Base-by-base conservation (phyloP, 768 basidiomycete genomes). In the Coprinopsis sp. region DNA sequence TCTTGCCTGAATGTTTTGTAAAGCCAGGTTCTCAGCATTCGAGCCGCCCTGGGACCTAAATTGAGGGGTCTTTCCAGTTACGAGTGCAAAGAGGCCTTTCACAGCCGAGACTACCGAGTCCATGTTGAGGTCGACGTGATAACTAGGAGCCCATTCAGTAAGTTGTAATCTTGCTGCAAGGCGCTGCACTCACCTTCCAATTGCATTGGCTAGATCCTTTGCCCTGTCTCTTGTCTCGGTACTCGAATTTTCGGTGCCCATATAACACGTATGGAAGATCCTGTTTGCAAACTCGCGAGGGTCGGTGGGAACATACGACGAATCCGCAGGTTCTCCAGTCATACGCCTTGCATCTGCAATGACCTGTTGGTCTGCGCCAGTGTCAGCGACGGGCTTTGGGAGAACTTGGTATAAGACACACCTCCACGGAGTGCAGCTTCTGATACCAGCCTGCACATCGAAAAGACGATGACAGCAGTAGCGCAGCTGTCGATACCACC, bases 401-500 rank as follows among this genome's bases (percentile, higher is more conserved):
- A n/a, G n/a, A n/a, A n/a, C n/a, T 28, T 18, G 38, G 22, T n/a
- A 33, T 19, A 6, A 28, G 8, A 19, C 6, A 22, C 12, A 91
- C 94, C 84, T 63, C 85, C 84, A 49, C 73, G 69, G 7, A 67
- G 66, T 4, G 87, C 82, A 6, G 94, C 91, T 51, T 89, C 84
- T 1, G 79, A 76, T 3, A 97, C 94, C 10, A 95, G 74, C 3
- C 90, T 79, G 54, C 92, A 97, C 96, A 98, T 99, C 0, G 93
- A 97, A 60, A 82, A 90, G 1, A 96, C 90, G 53, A 99, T 98
- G 36, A 90, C 81, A 1, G 96, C 87, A 2, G 96, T 99, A 2
- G 96, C 92, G 58, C 96, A 99, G 55, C 91, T 93, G 63, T 99
- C 96, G 46, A 99, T 91, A 13, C 96, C 96, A 7, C 96, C 95